Evolutionary conservation across 768 basidiomycete species (phyloP).

Genomic region (Leccinum obscurum): DNA sequence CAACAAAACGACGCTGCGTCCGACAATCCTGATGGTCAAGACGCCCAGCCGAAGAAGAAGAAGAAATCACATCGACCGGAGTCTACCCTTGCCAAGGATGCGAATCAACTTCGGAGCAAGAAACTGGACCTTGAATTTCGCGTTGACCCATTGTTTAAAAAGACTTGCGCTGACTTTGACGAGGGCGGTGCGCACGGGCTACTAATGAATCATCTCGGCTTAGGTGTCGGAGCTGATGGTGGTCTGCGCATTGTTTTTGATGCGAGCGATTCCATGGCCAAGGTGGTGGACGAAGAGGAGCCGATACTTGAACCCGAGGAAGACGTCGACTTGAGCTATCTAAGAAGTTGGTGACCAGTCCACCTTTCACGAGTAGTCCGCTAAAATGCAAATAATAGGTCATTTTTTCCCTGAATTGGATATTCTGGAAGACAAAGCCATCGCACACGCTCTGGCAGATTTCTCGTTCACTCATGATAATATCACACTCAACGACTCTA

Average conservation of each 20-base stretch:
- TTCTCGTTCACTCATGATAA: slow-evolving; percentile 80
- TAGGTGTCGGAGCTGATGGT: slow-evolving; percentile 77
- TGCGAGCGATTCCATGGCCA: slow-evolving; percentile 86
- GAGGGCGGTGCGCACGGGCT: slow-evolving; percentile 96
- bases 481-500: slow-evolving; percentile 60
- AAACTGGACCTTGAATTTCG: slow-evolving; percentile 94
- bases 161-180: slow-evolving; percentile 98
- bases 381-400: slow-evolving; percentile 37
- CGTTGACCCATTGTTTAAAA: slow-evolving; percentile 96
- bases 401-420: slow-evolving; percentile 75
- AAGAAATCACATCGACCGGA: slow-evolving; percentile 70
- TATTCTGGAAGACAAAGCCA: slow-evolving; percentile 63
- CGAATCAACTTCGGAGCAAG: slow-evolving; percentile 79
- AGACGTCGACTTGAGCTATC: slow-evolving; percentile 60
- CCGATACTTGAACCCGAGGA: slow-evolving; percentile 67
- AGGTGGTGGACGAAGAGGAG: slow-evolving; percentile 69
- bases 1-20: slow-evolving; percentile 62
- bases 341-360: slow-evolving; percentile 51
- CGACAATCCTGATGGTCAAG: slow-evolving; percentile 64
- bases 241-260: slow-evolving; percentile 92
- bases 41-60: slow-evolving; percentile 56
- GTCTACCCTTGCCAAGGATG: slow-evolving; percentile 88
- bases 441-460: slow-evolving; percentile 75
- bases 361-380: not conserved
- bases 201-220: slow-evolving; percentile 91